Evolutionary conservation across 768 basidiomycete genomes (phyloP).

Genomic region (Mycena kentingensis): DNA sequence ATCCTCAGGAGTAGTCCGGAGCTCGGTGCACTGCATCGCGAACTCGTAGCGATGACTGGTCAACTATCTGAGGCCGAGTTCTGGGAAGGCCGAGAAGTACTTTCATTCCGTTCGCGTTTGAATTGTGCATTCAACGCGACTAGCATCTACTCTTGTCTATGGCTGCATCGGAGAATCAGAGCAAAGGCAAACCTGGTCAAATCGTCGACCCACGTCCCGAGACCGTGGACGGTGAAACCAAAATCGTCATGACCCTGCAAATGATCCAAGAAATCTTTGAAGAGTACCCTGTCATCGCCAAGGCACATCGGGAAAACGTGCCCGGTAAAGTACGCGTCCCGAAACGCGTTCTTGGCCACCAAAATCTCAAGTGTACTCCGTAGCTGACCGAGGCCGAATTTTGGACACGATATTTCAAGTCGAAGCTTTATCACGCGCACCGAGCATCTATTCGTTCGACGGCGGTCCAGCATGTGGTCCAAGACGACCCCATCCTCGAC

Average conservation of each 20-base stretch:
- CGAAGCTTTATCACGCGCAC: constrained; percentile 92
- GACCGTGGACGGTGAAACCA: constrained; percentile 83
- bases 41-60: constrained; percentile 75
- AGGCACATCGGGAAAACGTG: constrained; percentile 91
- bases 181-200: constrained; percentile 80
- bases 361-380: constrained; percentile 5
- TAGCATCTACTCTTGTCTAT: constrained; percentile 80
- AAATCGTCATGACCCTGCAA: constrained; percentile 88
- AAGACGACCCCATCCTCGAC: constrained; percentile 93
- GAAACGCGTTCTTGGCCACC: constrained; percentile 11
- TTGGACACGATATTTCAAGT: constrained; percentile 97
- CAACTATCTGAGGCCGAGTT: constrained; percentile 93
- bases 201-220: constrained; percentile 88
- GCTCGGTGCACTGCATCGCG: constrained; percentile 78
- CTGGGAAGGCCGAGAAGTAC: constrained; percentile 94
- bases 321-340: constrained; percentile 66
- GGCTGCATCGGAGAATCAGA: constrained; percentile 70
- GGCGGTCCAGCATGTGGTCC: constrained; percentile 80
- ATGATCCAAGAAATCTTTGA: constrained; percentile 96
- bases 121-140: constrained; percentile 17
- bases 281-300: constrained; percentile 93
- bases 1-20: constrained; percentile 80
- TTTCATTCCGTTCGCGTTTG: constrained; percentile 13
- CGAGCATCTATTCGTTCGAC: constrained; percentile 89
- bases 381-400: constrained; percentile 91